phyloP scores from a whole-genome alignment of 2,329 filamentous ascomycete genomes.

The Chalaropsis thielavioides region DNA sequence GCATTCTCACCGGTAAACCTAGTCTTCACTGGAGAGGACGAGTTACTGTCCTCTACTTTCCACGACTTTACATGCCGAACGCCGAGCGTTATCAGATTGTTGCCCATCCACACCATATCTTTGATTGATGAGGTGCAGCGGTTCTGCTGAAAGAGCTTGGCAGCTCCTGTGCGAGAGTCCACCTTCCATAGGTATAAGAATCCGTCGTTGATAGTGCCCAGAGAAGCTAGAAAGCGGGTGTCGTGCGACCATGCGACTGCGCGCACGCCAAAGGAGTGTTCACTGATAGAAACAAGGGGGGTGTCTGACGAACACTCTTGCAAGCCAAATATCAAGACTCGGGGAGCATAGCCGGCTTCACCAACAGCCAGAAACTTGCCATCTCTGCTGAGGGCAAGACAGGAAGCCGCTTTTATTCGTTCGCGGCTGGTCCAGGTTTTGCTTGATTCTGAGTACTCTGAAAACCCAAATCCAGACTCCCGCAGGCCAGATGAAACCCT shows the following conservation, averaged over 20 bases:
- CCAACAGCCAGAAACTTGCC: conserved; percentile 80
- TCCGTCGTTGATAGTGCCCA: conserved; percentile 81
- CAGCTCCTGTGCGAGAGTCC: conserved; percentile 65
- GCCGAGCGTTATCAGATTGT: conserved; percentile 68
- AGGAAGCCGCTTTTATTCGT: conserved; percentile 86
- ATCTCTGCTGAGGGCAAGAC: conserved; percentile 75
- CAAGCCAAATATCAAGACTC: conserved; percentile 79
- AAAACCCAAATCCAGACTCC: conserved; percentile 32
- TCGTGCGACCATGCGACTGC: conserved; percentile 82
- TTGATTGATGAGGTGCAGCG: conserved; percentile 80
- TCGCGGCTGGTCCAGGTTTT: conserved; percentile 81
- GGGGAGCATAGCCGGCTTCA: conserved; percentile 86
- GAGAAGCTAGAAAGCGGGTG: conserved; percentile 70
- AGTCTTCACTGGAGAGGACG: conserved; percentile 49
- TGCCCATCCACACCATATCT: conserved; percentile 83
- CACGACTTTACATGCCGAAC: conserved; percentile 89
- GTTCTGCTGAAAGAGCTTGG: conserved; percentile 69
- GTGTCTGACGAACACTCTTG: conserved; percentile 65
- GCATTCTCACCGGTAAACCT: conserved; percentile 29
- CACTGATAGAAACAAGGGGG: conserved; percentile 71
- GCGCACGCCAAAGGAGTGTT: conserved; percentile 81
- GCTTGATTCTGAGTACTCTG: conserved; percentile 46
- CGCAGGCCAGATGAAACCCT: conserved; percentile 34
- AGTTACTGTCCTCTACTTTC: conserved; percentile 56
- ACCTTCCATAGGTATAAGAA: conserved; percentile 87